These are phyloP conservation scores for Quercus dentata DNA, from an alignment of 306 rosid genomes.

Conservation along the genomic window DNA sequence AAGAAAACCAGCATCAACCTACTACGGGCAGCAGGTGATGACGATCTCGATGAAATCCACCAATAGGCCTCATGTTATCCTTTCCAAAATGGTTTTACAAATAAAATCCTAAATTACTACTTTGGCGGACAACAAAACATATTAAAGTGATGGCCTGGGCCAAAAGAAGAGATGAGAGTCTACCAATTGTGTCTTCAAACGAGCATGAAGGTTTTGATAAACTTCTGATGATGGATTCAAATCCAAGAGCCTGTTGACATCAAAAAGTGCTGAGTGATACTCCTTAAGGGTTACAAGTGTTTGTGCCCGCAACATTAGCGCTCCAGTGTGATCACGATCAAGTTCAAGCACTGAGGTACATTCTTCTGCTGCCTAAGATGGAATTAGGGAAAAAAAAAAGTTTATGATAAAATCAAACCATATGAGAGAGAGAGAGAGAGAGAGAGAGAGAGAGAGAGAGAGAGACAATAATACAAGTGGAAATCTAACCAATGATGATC, in stretches of 20 bases:
- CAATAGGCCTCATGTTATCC: background rate
- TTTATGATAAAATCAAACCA: background rate
- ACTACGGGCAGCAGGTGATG: background rate
- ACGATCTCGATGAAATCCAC: background rate
- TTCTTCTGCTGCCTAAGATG: conserved; percentile 81
- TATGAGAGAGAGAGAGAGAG: too few relatives aligned
- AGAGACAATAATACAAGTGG: background rate
- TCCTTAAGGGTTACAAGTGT: conserved; percentile 81
- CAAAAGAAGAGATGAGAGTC: conserved; percentile 16
- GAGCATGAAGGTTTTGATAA: conserved; percentile 86
- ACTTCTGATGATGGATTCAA: conserved; percentile 89
- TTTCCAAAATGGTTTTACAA: background rate
- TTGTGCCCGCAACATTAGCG: conserved; percentile 83
- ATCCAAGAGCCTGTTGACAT: conserved; percentile 81
- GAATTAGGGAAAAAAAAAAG: conserved; percentile 4
- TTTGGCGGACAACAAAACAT: background rate
- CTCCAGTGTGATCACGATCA: conserved; percentile 78
- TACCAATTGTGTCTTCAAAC: conserved; percentile 91
- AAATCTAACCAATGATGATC: background rate
- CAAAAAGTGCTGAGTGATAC: conserved; percentile 89
- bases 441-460: too few relatives aligned
- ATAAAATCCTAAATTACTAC: background rate
- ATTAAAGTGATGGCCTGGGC: conserved; percentile 11
- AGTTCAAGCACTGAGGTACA: conserved; percentile 91
- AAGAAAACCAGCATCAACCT: background rate